Conservation (phyloP, 768 basidiomycete genomes). For the Trametes cingulata region DNA sequence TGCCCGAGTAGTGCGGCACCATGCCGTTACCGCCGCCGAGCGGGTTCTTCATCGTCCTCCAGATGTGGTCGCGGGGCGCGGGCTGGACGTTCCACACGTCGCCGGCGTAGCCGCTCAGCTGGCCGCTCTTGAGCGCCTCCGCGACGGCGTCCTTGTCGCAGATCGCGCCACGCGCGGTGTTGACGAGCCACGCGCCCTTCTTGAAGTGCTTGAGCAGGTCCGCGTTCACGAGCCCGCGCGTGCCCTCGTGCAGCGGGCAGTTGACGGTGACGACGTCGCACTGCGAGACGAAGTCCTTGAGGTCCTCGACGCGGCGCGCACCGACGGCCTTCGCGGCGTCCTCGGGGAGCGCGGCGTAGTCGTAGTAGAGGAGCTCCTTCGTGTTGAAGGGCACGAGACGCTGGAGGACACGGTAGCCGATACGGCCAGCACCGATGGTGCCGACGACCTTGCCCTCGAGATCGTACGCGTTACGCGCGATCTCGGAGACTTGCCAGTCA, state of each 20-base stretch:
- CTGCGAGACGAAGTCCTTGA: slow-evolving; percentile 60
- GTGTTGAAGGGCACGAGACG: slow-evolving; percentile 80
- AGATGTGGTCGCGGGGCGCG: slow-evolving; percentile 81
- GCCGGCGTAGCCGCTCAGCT: slow-evolving; percentile 55
- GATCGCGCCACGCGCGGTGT: slow-evolving; percentile 92
- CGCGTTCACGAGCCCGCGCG: slow-evolving; percentile 75
- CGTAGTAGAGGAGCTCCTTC: slow-evolving; percentile 91
- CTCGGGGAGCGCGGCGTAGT: slow-evolving; percentile 72
- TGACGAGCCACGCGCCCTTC: slow-evolving; percentile 90
- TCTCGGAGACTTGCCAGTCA: slow-evolving; percentile 84
- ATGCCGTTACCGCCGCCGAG: slow-evolving; percentile 88
- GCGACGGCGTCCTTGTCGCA: slow-evolving; percentile 83
- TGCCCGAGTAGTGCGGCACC: slow-evolving; percentile 86
- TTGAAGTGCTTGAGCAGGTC: slow-evolving; percentile 88
- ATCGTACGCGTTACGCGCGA: slow-evolving; percentile 84
- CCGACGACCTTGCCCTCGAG: slow-evolving; percentile 91
- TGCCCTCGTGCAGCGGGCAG: slow-evolving; percentile 85
- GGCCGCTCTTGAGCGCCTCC: slow-evolving; percentile 73
- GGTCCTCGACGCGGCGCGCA: slow-evolving; percentile 74
- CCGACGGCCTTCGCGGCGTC: slow-evolving; percentile 67
- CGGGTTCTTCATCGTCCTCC: slow-evolving; percentile 81
- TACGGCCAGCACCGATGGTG: slow-evolving; percentile 79
- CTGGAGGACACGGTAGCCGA: slow-evolving; percentile 86
- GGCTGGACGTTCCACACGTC: slow-evolving; percentile 92
- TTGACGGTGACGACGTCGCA: slow-evolving; percentile 88